These are phyloP conservation scores for Cutaneotrichosporon sp. DNA, from an alignment of 1,284 basidiomycete species.

Conservation along the genomic window DNA sequence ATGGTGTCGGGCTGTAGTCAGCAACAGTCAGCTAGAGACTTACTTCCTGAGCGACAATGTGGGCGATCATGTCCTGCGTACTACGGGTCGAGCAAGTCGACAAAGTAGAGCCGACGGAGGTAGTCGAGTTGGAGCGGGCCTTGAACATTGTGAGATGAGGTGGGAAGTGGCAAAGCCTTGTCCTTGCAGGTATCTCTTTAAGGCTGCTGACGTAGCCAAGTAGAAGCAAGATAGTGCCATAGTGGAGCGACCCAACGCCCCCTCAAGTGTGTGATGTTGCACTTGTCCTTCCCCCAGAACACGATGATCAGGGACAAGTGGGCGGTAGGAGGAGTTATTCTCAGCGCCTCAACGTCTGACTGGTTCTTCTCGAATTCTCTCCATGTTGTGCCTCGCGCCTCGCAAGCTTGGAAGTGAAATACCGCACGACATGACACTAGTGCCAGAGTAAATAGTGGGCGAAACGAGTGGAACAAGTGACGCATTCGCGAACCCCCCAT, in stretches of 20 bases:
- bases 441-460: too few relatives aligned
- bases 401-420: too few relatives aligned
- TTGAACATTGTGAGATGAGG: constrained; percentile 1
- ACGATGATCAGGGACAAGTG: too few relatives aligned
- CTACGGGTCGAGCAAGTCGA: constrained; percentile 33
- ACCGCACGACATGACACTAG: too few relatives aligned
- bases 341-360: too few relatives aligned
- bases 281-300: too few relatives aligned
- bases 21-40: constrained; percentile 17
- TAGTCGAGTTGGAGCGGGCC: constrained; percentile 18
- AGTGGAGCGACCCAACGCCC: background rate
- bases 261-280: too few relatives aligned
- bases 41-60: constrained; percentile 35
- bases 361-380: too few relatives aligned
- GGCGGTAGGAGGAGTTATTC: too few relatives aligned
- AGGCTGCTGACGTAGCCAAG: background rate
- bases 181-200: background rate
- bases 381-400: too few relatives aligned
- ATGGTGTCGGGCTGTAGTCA: constrained; percentile 32
- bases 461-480: too few relatives aligned
- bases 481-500: too few relatives aligned
- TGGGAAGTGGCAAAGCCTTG: background rate
- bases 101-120: constrained; percentile 26
- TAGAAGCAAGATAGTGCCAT: background rate
- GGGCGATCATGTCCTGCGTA: constrained; percentile 41